Percentiles rank a stretch among this genome's conserved stretches.
phyloP scores from a whole-genome alignment of 1,139 yeast species.

The Blastobotrys raffinosifermentans region DNA sequence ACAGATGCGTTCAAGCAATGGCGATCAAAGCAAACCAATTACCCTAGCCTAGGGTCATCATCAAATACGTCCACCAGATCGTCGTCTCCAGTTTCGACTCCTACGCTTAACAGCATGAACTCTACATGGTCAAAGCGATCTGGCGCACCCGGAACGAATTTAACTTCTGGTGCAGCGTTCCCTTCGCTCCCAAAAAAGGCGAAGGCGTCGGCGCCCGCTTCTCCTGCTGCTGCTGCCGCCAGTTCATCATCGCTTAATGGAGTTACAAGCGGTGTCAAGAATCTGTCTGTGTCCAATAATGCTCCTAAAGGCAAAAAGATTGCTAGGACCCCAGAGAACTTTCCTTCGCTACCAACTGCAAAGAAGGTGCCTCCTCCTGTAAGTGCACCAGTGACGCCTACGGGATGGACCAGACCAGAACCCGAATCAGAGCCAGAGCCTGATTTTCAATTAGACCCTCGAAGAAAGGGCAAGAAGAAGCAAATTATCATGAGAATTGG shows the following conservation, averaged over 20 bases:
- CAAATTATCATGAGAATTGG: slow-evolving; percentile 21
- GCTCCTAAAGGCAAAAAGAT: neutral
- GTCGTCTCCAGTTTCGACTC: slow-evolving; percentile 4
- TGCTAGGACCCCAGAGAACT: slow-evolving; percentile 5
- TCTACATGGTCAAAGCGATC: slow-evolving; percentile 1
- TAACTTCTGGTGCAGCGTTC: slow-evolving; percentile 14
- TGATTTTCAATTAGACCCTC: slow-evolving; percentile 5
- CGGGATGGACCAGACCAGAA: slow-evolving; percentile 1
- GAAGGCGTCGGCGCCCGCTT: neutral
- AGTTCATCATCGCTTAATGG: neutral
- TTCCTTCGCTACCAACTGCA: slow-evolving; percentile 11
- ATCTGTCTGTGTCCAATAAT: neutral
- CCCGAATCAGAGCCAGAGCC: slow-evolving; percentile 2
- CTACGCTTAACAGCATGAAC: slow-evolving; percentile 1
- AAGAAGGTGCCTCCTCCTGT: slow-evolving; percentile 8
- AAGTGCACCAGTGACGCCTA: slow-evolving; percentile 8
- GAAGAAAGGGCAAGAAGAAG: slow-evolving; percentile 23
- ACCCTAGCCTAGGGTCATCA: slow-evolving; percentile 11
- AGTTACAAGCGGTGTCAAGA: slow-evolving; percentile 1
- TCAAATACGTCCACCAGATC: slow-evolving; percentile 5
- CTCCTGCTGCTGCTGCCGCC: slow-evolving; percentile 1
- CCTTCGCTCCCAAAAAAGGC: slow-evolving; percentile 21
- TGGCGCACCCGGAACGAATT: neutral
- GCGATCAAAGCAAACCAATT: slow-evolving; percentile 14
- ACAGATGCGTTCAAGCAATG: slow-evolving; percentile 17